These are phyloP conservation scores for Neoconidiobolus thromboides DNA, from an alignment of 371 early-diverging fungal species.

Conservation along the genomic window DNA sequence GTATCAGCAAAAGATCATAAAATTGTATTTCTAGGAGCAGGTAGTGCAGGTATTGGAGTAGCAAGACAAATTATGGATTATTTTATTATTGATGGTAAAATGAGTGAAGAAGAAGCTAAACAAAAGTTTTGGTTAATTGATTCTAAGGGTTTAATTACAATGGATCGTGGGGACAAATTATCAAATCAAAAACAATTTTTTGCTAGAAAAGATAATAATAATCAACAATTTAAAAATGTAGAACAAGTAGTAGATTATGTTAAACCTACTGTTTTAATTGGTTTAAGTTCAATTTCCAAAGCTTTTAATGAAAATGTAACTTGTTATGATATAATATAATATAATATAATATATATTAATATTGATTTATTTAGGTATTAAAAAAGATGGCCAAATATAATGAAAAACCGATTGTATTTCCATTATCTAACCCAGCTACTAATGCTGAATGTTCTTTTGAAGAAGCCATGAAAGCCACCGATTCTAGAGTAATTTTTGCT, in stretches of 20 bases:
- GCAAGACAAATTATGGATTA: conserved; percentile 63
- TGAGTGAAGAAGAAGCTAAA: conserved; percentile 50
- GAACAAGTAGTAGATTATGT: conserved; percentile 53
- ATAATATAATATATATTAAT: too few species aligned
- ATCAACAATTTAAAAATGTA: conserved; percentile 43
- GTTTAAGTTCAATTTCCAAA: conserved; percentile 51
- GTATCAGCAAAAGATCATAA: conserved; percentile 46
- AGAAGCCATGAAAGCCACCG: conserved; percentile 58
- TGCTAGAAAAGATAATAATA: conserved; percentile 56
- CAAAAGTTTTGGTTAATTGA: conserved; percentile 69
- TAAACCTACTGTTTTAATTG: conserved; percentile 62
- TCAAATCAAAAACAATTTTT: conserved; percentile 63
- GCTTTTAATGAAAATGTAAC: conserved; percentile 41
- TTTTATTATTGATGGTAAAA: conserved; percentile 38
- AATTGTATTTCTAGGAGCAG: conserved; percentile 76
- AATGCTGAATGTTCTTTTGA: conserved; percentile 85
- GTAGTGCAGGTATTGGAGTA: conserved; percentile 77
- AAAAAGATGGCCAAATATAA: conserved; percentile 49
- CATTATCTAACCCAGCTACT: conserved; percentile 71
- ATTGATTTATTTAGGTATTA: conserved; percentile 12
- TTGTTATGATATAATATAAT: background rate
- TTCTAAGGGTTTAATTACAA: conserved; percentile 62
- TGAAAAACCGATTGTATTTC: conserved; percentile 73
- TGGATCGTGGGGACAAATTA: conserved; percentile 65
- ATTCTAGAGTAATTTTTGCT: conserved; percentile 70